Conservation (phyloP, 495 filamentous ascomycete genomes). For the Penicillium lagena region DNA sequence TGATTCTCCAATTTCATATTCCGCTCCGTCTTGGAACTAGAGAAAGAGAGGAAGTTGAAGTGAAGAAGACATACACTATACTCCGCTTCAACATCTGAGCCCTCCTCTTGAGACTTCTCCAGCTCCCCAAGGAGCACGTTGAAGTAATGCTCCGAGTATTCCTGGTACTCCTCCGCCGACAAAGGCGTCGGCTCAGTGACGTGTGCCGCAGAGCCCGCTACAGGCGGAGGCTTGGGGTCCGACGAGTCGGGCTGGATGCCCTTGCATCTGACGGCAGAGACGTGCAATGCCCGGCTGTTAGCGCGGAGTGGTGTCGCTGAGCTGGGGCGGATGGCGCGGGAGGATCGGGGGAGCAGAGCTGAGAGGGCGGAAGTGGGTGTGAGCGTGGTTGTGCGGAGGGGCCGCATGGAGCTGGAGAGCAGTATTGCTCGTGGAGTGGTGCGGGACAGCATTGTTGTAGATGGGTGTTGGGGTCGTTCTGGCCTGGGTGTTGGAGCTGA, state of each 20-base stretch:
- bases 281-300: slow-evolving; percentile 16
- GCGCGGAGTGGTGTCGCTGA: slow-evolving; percentile 9
- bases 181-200: slow-evolving; percentile 37
- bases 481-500: background rate
- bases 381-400: slow-evolving; percentile 11
- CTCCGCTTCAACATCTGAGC: slow-evolving; percentile 49
- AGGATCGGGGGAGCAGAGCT: background rate
- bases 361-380: slow-evolving; percentile 1
- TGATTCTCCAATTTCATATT: too few species aligned
- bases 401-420: slow-evolving; percentile 10
- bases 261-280: slow-evolving; percentile 24
- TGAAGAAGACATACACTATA: slow-evolving; percentile 38
- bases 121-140: slow-evolving; percentile 38
- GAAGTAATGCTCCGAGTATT: slow-evolving; percentile 45
- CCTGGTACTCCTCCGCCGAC: slow-evolving; percentile 37
- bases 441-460: slow-evolving; percentile 29
- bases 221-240: slow-evolving; percentile 25
- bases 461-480: background rate
- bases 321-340: slow-evolving; percentile 8
- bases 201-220: slow-evolving; percentile 26
- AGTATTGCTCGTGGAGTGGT: slow-evolving; percentile 20
- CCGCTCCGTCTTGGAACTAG: background rate
- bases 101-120: slow-evolving; percentile 40
- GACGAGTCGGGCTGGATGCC: slow-evolving; percentile 39
- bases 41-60: background rate